Base-by-base conservation (phyloP, 2,329 filamentous ascomycete genomes). In the Alternaria sp. region DNA sequence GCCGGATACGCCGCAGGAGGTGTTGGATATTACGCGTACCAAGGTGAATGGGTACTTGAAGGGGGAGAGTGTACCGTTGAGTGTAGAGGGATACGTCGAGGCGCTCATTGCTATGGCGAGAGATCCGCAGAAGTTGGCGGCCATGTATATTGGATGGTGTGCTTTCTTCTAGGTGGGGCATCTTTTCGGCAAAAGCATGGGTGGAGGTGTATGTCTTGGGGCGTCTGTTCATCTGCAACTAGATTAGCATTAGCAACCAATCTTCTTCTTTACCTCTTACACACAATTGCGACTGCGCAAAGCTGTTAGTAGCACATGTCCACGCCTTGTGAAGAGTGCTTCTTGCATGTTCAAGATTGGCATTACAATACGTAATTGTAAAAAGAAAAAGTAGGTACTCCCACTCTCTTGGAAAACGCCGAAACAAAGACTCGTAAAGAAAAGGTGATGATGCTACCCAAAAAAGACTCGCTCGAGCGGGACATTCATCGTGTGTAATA, bases 131-230 rank as follows among this genome's bases (percentile, higher is more conserved):
- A 96, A 95, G 76, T 78, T 99, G 78, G 87, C 91, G 17, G 87
- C 88, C 37, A 99, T 99, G 96, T 99, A 98, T 78, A 97, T 98
- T 79, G 95, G 95, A 21, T 98, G 94, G 94, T 89, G 87, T 80
- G 82, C 87, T 11, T 90, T 89, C 70, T 86, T 89, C 59, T 90
- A 74, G 36, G 37, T 33, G 29, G 29, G 23, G n/a, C 10, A 21
- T 50, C 8, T 37, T 21, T 50, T 23, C n/a, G n/a, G 24, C 10
- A 1, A 11, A 40, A 24, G 29, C 13, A n/a, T 0, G 29, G 17
- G 28, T 1, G 17, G 2, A 33, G 29, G 11, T 3, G 17, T 33
- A 46, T 46, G 29, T 46, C 13, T 3, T 3, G 28, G 29, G 31
- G 21, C 13, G 29, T 33, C 11, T 13, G 0, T 23, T 23, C 29